Percentiles rank a stretch among this genome's conserved stretches.
Conservation (phyloP, 1,139 yeast species). For the Saccharomycopsis hybrid region DNA sequence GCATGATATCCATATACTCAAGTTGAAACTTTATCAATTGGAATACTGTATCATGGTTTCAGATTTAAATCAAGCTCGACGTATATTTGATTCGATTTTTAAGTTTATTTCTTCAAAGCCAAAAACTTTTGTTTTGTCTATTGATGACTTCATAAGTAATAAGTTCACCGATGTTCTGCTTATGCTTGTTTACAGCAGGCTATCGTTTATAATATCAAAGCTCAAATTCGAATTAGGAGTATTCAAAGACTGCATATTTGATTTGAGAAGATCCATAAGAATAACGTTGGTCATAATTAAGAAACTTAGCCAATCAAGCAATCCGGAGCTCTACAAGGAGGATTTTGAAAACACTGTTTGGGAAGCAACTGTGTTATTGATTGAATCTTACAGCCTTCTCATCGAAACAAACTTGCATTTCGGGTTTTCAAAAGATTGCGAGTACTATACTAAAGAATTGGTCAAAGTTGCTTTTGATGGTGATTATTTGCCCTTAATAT, state of each 20-base stretch:
- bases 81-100: neutral
- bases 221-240: slow-evolving; percentile 6
- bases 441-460: slow-evolving; percentile 19
- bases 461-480: slow-evolving; percentile 7
- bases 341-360: neutral
- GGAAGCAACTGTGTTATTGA: slow-evolving; percentile 4
- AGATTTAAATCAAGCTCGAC: neutral
- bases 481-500: slow-evolving; percentile 11
- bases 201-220: slow-evolving; percentile 3
- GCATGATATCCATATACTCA: no score
- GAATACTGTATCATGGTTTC: neutral
- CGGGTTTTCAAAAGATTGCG: slow-evolving; percentile 19
- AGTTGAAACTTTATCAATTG: no score
- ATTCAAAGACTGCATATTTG: slow-evolving; percentile 5
- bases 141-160: slow-evolving; percentile 1
- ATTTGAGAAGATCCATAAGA: slow-evolving; percentile 14
- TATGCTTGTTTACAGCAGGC: slow-evolving; percentile 9
- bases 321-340: no score
- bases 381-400: slow-evolving; percentile 5
- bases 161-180: neutral
- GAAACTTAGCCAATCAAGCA: slow-evolving; percentile 7
- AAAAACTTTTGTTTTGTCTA: neutral
- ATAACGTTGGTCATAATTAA: slow-evolving; percentile 4
- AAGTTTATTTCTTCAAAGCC: neutral
- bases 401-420: slow-evolving; percentile 12